Conservation (phyloP, 176 grass and related monocot species). For the Zea luxurians region DNA sequence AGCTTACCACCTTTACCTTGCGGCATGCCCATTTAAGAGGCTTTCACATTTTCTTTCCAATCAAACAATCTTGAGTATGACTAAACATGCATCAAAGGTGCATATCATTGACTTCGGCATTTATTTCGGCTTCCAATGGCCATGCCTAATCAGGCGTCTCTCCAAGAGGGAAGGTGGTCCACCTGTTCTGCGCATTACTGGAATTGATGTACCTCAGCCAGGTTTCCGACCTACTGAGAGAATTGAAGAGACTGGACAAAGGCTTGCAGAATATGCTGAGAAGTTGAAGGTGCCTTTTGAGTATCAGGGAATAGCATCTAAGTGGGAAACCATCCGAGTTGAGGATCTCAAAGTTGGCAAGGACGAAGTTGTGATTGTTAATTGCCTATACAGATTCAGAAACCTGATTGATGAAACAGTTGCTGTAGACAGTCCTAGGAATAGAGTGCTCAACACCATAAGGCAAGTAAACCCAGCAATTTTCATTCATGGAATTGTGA, state of each 20-base stretch:
- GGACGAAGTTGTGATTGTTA: conserved; percentile 88
- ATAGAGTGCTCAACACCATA: conserved; percentile 92
- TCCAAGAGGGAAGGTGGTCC: conserved; percentile 70
- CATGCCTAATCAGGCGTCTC: conserved; percentile 84
- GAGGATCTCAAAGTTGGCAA: conserved; percentile 73
- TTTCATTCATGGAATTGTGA: conserved; percentile 92
- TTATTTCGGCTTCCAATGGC: conserved; percentile 96
- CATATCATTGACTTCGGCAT: conserved; percentile 98
- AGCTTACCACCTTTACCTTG: conserved; percentile 92
- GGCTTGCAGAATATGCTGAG: conserved; percentile 82
- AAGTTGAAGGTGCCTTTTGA: conserved; percentile 79
- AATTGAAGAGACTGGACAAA: conserved; percentile 83
- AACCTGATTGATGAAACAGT: conserved; percentile 96
- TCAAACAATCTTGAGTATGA: conserved; percentile 83
- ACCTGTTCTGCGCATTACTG: conserved; percentile 75
- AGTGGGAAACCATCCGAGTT: conserved; percentile 81
- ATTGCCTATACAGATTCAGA: conserved; percentile 92
- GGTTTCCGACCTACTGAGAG: conserved; percentile 88
- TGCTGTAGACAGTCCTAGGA: conserved; percentile 87
- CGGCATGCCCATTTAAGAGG: conserved; percentile 94
- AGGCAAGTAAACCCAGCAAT: conserved; percentile 82
- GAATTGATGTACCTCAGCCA: conserved; percentile 92
- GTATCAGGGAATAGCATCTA: conserved; percentile 86
- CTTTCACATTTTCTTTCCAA: conserved; percentile 94
- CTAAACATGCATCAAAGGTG: conserved; percentile 71